These are phyloP conservation scores for Trametes polyzona DNA, from an alignment of 1,284 basidiomycete genomes.

Conservation along the genomic window DNA sequence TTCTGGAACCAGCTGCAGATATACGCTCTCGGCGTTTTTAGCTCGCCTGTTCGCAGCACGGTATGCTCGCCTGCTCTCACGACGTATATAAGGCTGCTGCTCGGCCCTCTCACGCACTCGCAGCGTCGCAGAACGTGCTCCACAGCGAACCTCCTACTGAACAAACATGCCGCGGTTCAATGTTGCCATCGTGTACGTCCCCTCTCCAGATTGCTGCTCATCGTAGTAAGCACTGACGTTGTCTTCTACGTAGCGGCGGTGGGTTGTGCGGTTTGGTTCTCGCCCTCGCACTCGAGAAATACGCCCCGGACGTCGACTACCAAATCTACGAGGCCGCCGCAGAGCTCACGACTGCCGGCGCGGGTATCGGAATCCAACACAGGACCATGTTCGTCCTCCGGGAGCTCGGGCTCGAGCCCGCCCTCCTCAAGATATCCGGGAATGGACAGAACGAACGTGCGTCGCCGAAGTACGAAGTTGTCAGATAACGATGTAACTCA, in stretches of 20 bases:
- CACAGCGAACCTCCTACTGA: neutral
- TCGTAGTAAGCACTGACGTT: neutral
- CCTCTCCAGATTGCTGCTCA: neutral
- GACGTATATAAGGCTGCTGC: neutral
- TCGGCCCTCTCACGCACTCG: too few species aligned
- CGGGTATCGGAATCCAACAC: constrained; percentile 57
- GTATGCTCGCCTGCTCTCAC: neutral
- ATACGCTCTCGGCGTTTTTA: too few species aligned
- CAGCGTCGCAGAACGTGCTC: too few species aligned
- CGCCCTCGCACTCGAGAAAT: constrained; percentile 41
- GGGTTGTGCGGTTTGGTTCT: constrained; percentile 43
- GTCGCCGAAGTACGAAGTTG: too few species aligned
- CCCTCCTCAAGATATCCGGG: constrained; percentile 45
- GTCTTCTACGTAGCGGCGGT: constrained; percentile 36
- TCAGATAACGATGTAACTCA: too few species aligned
- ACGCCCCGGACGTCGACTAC: constrained; percentile 39
- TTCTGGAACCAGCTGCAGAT: too few species aligned
- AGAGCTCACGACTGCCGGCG: constrained; percentile 55
- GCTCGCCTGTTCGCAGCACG: neutral
- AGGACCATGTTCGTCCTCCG: constrained; percentile 53
- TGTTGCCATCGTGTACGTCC: constrained; percentile 15
- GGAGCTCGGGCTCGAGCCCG: constrained; percentile 52
- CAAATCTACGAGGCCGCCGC: constrained; percentile 54
- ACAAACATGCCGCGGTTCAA: constrained; percentile 9
- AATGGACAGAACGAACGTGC: constrained; percentile 36